Conservation (phyloP, 371 early-diverging fungal genomes). For the Mortierella sp. region DNA sequence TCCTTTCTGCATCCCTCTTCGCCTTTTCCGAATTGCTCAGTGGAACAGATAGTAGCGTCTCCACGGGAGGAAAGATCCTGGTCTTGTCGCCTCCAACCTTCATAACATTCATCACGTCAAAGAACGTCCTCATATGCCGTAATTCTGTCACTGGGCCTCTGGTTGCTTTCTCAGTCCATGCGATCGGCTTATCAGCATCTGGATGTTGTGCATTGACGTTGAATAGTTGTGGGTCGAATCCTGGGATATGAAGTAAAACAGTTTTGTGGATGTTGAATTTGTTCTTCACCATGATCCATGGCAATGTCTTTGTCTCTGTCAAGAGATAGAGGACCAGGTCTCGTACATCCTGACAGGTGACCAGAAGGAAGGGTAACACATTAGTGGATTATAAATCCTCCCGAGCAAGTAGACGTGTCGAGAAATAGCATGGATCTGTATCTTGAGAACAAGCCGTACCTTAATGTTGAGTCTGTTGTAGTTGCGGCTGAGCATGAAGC, state of each 20-base stretch:
- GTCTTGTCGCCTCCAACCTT: slow-evolving; percentile 46
- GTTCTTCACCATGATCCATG: slow-evolving; percentile 54
- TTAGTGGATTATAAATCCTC: too few species aligned
- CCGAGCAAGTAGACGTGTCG: too few species aligned
- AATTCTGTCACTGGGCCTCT: slow-evolving; percentile 37
- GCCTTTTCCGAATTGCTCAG: slow-evolving; percentile 37
- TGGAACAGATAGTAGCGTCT: slow-evolving; percentile 24
- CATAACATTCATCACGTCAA: slow-evolving; percentile 38
- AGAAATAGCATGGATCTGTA: not conserved
- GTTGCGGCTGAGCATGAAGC: slow-evolving; percentile 35
- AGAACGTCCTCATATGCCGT: slow-evolving; percentile 24
- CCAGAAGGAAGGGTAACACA: too few species aligned
- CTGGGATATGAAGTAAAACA: slow-evolving; percentile 35
- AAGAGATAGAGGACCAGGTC: slow-evolving; percentile 38
- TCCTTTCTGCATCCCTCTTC: slow-evolving; percentile 20
- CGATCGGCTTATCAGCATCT: slow-evolving; percentile 15
- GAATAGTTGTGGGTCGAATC: slow-evolving; percentile 40
- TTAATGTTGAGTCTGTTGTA: slow-evolving; percentile 32
- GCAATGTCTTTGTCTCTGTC: slow-evolving; percentile 38
- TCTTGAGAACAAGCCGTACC: slow-evolving; percentile 11
- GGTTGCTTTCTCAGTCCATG: slow-evolving; percentile 17
- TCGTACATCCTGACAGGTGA: slow-evolving; percentile 27
- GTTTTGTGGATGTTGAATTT: slow-evolving; percentile 46
- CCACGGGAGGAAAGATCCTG: slow-evolving; percentile 22
- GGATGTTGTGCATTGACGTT: slow-evolving; percentile 21